A percentile compares a stretch with the other conserved stretches of the same genome.
Conservation (phyloP, 192 early-diverging fungal species). For the Dimargaris verticillata region DNA sequence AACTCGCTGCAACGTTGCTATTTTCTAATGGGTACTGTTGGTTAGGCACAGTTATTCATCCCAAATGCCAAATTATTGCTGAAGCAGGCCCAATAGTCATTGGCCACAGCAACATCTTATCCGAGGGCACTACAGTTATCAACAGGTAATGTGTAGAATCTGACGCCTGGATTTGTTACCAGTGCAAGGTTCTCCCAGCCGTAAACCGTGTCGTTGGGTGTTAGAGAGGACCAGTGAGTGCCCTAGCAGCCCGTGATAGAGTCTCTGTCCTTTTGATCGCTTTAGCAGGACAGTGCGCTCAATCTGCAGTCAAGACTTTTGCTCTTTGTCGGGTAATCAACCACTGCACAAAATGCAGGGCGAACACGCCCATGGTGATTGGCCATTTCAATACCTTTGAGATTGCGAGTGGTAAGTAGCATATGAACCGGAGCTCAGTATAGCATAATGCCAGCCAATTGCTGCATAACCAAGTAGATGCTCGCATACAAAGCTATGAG, state of each 20-base stretch:
- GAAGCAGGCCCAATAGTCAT: constrained; percentile 49
- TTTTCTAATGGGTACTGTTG: no score
- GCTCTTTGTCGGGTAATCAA: no score
- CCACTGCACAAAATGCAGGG: constrained; percentile 13
- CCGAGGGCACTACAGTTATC: constrained; percentile 51
- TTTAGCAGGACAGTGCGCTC: neutral
- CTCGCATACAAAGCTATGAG: no score
- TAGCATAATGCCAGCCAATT: no score
- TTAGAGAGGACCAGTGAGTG: neutral
- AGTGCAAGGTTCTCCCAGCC: neutral
- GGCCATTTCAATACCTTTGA: constrained; percentile 61
- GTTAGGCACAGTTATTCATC: constrained; percentile 48
- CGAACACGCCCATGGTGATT: constrained; percentile 34
- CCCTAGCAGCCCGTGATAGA: neutral
- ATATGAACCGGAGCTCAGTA: neutral
- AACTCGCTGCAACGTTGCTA: no score
- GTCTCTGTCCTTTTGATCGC: neutral
- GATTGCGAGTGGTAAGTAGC: constrained; percentile 42
- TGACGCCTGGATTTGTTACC: neutral
- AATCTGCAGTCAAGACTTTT: no score
- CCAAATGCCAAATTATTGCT: constrained; percentile 49
- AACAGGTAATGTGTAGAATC: constrained; percentile 32
- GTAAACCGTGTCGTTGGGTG: neutral
- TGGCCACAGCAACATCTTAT: constrained; percentile 56
- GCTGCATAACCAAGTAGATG: no score